These are phyloP conservation scores for slime mould (Dictyostelium discoideum) DNA, from an alignment of 78 protist genomes.

Conservation along the genomic window DNA sequence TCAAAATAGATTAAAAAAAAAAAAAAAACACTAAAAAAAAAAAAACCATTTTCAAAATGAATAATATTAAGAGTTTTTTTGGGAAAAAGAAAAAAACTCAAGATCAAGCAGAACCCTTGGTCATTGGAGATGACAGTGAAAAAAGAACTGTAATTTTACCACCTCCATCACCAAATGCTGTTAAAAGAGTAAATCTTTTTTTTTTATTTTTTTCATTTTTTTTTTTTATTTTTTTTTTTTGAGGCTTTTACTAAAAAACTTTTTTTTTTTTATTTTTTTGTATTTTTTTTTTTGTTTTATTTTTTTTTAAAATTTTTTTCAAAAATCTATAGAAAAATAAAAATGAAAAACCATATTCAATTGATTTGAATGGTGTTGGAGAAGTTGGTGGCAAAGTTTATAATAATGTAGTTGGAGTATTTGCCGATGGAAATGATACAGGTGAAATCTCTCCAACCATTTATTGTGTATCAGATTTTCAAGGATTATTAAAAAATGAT, in stretches of 20 bases:
- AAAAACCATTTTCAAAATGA: background rate
- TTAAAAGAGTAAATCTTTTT: background rate
- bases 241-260: background rate
- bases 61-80: background rate
- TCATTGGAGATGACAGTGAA: background rate
- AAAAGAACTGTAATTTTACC: conserved; percentile 12
- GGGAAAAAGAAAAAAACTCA: background rate
- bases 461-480: conserved; percentile 21
- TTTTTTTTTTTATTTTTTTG: background rate
- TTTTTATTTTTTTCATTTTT: background rate
- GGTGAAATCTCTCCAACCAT: conserved; percentile 33
- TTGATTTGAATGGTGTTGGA: background rate
- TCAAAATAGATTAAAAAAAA: background rate
- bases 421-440: background rate
- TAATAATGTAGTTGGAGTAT: background rate
- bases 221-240: background rate
- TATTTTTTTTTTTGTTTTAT: too few species aligned
- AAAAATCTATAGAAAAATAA: background rate
- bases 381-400: background rate
- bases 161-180: background rate
- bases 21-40: background rate
- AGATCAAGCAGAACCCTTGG: background rate
- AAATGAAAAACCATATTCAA: background rate
- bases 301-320: background rate
- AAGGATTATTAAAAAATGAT: conserved; percentile 50